Evolutionary conservation across 352 stramenopile genomes (phyloP).

Genomic region (Blastocystis sp.): DNA sequence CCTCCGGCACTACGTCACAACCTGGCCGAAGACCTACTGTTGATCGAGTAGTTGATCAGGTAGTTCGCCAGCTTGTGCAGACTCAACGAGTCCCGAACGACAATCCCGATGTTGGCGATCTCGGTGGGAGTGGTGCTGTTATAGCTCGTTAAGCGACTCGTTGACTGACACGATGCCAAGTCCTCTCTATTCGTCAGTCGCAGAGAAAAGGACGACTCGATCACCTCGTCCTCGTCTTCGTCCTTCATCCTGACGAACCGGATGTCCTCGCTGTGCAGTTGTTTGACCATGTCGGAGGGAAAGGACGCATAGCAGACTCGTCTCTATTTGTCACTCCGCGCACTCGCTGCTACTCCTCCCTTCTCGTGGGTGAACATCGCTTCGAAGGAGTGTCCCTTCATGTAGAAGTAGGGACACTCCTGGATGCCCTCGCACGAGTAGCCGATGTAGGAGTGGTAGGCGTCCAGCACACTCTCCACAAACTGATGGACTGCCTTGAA

Average conservation of each 20-base stretch:
- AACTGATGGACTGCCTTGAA: background rate
- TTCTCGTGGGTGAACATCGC: slow-evolving; percentile 48
- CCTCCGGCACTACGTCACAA: slow-evolving; percentile 3
- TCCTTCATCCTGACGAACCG: background rate
- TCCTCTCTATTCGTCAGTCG: background rate
- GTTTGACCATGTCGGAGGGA: background rate
- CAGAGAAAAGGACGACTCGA: background rate
- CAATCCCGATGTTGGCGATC: background rate
- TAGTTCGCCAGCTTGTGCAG: slow-evolving; percentile 8
- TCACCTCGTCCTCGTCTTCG: slow-evolving; percentile 24
- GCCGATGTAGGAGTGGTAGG: background rate
- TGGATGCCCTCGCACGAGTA: background rate
- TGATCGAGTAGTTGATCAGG: slow-evolving; percentile 45
- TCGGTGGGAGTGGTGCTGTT: background rate
- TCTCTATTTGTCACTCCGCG: background rate
- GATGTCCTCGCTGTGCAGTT: background rate
- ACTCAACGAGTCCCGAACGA: background rate
- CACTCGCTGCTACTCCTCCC: background rate
- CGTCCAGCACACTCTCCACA: slow-evolving; percentile 27
- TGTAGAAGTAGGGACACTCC: slow-evolving; percentile 21
- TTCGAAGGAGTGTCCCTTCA: background rate
- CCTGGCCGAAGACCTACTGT: background rate
- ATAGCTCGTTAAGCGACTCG: background rate
- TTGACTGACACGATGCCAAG: background rate
- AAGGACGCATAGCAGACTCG: background rate